Base-by-base conservation (phyloP, 305 asterid genomes). In the Euphrasia arctica region DNA sequence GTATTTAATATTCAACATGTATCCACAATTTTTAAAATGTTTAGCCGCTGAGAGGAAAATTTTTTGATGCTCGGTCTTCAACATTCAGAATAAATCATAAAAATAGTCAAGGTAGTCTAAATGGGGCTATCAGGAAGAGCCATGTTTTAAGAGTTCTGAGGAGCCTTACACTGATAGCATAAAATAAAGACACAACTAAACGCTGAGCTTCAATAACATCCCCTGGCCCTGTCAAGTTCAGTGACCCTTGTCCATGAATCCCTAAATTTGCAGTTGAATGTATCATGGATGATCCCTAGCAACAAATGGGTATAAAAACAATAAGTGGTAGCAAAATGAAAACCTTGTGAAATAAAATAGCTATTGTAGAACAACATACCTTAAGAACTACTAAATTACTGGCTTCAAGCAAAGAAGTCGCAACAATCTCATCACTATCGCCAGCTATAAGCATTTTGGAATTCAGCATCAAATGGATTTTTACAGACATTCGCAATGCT, bases 311-410 rank as follows among this genome's bases (percentile, higher is more conserved):
- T 56, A 36, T 13, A 64, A 67, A 60, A 67, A 51, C 42, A 47
- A 66, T 68, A 29, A 66, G 45, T 12, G 15, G 50, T 36, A 64
- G 75, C 36, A 32, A 65, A 57, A 50, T 31, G 41, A 11, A 57
- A 49, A 63, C 55, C 60, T 67, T 50, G 34, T 41, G 39, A 67
- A 54, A 68, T 54, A 42, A 25, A 41, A 61, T 28, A 55, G 71
- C 32, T 54, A 22, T 50, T 59, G 55, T 18, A 61, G 71, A 52
- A 56, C 58, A 68, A 74, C 62, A 71, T 77, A 88, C 97, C 93
- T 81, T 91, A 68, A 91, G 97, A 76, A 91, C 89, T 74, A 85
- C 83, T 77, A 91, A 79, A 84, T 91, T 91, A 87, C 95, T 91
- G 72, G 87, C 86, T 75, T 88, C 97, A 78, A 88, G 89, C 84